Evolutionary conservation across 1,139 yeast species (phyloP), one percentile per base, ranked within the genome.

Genomic region (Torulaspora globosa): DNA sequence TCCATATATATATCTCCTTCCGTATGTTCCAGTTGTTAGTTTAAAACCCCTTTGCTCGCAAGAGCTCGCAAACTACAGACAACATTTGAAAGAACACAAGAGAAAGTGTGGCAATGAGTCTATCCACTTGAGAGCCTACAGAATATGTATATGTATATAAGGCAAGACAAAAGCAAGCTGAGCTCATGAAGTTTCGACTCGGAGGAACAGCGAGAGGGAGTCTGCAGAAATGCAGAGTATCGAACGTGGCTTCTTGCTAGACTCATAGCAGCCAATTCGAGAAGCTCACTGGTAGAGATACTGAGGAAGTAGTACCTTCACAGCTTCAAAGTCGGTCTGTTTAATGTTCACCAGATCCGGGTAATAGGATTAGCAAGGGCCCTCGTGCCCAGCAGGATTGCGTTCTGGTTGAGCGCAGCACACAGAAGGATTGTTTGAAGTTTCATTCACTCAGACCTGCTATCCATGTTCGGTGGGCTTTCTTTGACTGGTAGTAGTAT

Each of bases 291-390:
- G 9, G 23, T 7, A 21, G 2, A 7, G 9, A 21, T 21, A 21
- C 23, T 8, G 23, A 4, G 7, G 23, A 21, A 21, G 9, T 21
- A 19, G 21, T 21, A 21, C 23, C 23, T 21, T 21, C 19, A 5
- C 3, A 21, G 8, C 23, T 21, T 11, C 3, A 16, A 15, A 11
- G 34, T 18, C 11, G 23, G 34, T 16, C 23, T 31, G 5, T 5
- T 31, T 7, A 26, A 31, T 16, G 23, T 31, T 31, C 34, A 31
- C 34, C 21, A 31, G 23, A 31, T 31, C 32, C 39, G 39, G 39
- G 39, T 36, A 36, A 26, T 33, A 5, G 29, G 29, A 5, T n/a
- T 26, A 2, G 6, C 12, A 11, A 26, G 29, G 29, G 29, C 34
- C 34, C 34, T 31, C 34, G 34, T 31, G 34, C 11, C 5, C 12